Percentiles rank a stretch among this genome's conserved stretches.
These are phyloP conservation scores for Leishmania martiniquensis DNA, from an alignment of 208 protist species.

Conservation along the genomic window DNA sequence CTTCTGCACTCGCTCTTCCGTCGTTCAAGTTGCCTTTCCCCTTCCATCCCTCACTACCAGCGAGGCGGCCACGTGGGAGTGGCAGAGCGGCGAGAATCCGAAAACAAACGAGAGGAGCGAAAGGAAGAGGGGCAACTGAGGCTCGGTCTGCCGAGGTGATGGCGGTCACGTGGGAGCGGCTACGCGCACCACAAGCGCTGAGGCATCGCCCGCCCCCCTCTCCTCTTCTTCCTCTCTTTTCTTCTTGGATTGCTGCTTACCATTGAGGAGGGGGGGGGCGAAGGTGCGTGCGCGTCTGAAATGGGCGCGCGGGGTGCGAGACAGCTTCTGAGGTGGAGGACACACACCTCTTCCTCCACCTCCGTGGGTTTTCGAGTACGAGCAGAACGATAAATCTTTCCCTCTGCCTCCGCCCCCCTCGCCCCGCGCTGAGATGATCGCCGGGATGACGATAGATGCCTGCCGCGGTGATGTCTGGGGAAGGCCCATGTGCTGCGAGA, in stretches of 20 bases:
- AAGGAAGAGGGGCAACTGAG: too few relatives aligned
- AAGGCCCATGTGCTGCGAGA: not conserved
- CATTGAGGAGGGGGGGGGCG: not conserved
- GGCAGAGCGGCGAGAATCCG: not conserved
- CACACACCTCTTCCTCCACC: not conserved
- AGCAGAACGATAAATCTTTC: not conserved
- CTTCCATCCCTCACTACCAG: not conserved
- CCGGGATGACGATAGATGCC: not conserved
- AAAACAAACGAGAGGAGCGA: too few relatives aligned
- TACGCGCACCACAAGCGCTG: not conserved
- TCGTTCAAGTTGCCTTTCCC: not conserved
- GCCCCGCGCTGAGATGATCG: not conserved
- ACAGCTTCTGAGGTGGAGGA: not conserved
- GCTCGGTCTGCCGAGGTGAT: too few relatives aligned
- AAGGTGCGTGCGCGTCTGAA: not conserved
- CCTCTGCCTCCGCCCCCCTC: not conserved
- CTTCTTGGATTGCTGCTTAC: not conserved
- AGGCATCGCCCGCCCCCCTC: not conserved
- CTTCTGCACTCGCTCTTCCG: not conserved
- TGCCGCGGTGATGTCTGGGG: not conserved
- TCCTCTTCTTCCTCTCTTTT: not conserved
- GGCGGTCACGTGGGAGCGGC: not conserved
- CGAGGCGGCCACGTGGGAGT: not conserved
- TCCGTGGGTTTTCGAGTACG: not conserved
- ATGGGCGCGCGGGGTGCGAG: not conserved